Evolutionary conservation across 2,329 filamentous ascomycete species (phyloP).

Genomic region (Ampelomyces quisqualis): DNA sequence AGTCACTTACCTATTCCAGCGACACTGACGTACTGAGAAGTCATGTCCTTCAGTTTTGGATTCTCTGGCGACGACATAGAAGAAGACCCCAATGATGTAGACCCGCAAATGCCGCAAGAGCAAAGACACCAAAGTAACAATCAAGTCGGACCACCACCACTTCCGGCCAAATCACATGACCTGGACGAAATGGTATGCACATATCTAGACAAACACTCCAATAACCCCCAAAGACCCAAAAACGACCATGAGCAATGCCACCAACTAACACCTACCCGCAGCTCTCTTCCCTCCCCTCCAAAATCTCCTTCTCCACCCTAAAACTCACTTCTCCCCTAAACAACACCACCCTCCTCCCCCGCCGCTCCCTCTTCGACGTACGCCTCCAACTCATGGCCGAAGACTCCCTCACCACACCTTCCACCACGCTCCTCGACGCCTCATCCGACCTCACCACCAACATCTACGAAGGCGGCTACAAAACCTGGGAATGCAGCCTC

Average conservation of each 20-base stretch:
- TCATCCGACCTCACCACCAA: slow-evolving; percentile 76
- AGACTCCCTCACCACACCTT: slow-evolving; percentile 39
- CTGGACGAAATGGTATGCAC: slow-evolving; percentile 51
- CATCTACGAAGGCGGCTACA: slow-evolving; percentile 84
- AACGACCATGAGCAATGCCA: too few relatives aligned
- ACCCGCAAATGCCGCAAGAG: slow-evolving; percentile 8
- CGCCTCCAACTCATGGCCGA: slow-evolving; percentile 78
- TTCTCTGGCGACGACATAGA: slow-evolving; percentile 62
- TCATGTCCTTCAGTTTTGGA: slow-evolving; percentile 56
- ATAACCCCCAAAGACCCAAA: neutral
- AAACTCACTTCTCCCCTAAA: slow-evolving; percentile 62
- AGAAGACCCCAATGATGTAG: slow-evolving; percentile 45
- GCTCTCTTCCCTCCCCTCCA: slow-evolving; percentile 65
- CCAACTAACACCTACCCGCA: slow-evolving; percentile 29
- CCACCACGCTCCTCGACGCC: slow-evolving; percentile 32
- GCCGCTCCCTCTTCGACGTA: slow-evolving; percentile 79
- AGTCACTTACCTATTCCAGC: neutral
- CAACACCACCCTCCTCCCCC: slow-evolving; percentile 59
- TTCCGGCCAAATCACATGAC: slow-evolving; percentile 46
- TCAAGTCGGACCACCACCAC: slow-evolving; percentile 30
- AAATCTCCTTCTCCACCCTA: slow-evolving; percentile 68
- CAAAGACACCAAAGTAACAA: slow-evolving; percentile 2
- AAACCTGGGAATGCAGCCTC: slow-evolving; percentile 85
- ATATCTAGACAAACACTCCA: neutral
- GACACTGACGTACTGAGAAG: neutral